phyloP scores from a whole-genome alignment of 202 grass and related monocot species.

The Panicum virgatum region DNA sequence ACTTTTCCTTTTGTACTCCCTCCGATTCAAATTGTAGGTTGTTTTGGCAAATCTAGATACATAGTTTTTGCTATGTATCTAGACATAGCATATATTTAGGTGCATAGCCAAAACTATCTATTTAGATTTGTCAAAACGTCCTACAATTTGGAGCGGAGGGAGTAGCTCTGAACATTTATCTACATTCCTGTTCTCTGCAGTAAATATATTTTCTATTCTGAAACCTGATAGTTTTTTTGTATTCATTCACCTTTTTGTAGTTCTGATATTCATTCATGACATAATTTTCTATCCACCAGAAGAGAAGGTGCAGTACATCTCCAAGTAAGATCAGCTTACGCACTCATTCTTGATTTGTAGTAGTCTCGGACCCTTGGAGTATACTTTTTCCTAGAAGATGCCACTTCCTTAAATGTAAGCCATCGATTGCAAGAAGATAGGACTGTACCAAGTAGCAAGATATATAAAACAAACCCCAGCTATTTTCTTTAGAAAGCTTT shows the following conservation, averaged over 20 bases:
- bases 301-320: background rate
- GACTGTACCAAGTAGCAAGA: background rate
- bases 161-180: background rate
- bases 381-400: background rate
- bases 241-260: background rate
- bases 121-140: too few species aligned
- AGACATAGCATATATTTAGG: too few species aligned
- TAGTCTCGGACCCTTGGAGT: background rate
- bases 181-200: background rate
- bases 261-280: background rate
- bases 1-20: background rate
- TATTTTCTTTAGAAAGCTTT: background rate
- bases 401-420: background rate
- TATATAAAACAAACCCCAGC: background rate
- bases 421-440: background rate
- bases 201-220: background rate
- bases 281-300: background rate
- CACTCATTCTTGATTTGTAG: background rate
- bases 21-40: too few species aligned
- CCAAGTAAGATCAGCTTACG: conserved; percentile 1
- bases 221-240: background rate
- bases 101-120: too few species aligned
- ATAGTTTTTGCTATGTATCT: too few species aligned
- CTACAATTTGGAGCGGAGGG: too few species aligned
- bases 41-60: too few species aligned